Conservation (phyloP, 129 eudicot species). For the Daucus carota region DNA sequence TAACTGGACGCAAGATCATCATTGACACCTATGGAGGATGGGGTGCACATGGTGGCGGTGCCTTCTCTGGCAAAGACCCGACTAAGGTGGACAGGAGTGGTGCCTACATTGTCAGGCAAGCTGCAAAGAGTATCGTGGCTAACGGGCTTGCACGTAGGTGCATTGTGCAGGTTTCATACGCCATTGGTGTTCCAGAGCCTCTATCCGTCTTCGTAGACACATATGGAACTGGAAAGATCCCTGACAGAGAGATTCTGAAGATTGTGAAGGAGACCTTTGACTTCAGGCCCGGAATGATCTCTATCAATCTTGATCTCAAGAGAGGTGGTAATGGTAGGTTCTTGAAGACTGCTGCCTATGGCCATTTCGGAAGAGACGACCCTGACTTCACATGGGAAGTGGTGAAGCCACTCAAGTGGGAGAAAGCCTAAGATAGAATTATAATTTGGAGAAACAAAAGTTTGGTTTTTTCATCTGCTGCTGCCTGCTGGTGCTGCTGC, state of each 20-base stretch:
- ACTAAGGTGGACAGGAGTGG: constrained; percentile 64
- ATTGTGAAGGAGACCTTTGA: constrained; percentile 31
- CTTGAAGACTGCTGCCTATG: constrained; percentile 29
- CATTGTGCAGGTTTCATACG: constrained; percentile 28
- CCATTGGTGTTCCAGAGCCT: constrained; percentile 30
- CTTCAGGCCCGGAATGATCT: constrained; percentile 30
- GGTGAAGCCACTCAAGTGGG: constrained; percentile 28
- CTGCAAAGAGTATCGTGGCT: constrained; percentile 26
- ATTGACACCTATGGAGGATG: constrained; percentile 58
- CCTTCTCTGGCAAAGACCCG: constrained; percentile 59
- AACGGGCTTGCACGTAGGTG: constrained; percentile 24
- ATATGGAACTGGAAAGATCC: constrained; percentile 25
- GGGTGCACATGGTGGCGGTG: constrained; percentile 64
- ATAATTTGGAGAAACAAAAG: neutral
- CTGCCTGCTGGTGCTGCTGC: neutral
- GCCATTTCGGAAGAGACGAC: constrained; percentile 27
- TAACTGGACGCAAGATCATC: constrained; percentile 60
- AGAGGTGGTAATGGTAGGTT: constrained; percentile 26
- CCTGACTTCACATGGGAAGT: constrained; percentile 32
- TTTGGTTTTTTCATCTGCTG: neutral
- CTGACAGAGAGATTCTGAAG: constrained; percentile 24
- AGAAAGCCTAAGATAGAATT: constrained; percentile 8
- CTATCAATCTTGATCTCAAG: constrained; percentile 26
- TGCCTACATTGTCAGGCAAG: constrained; percentile 52
- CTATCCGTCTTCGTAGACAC: constrained; percentile 26